These are phyloP conservation scores for Diospyros kaki DNA, from an alignment of 148 eudicot species.

Conservation along the genomic window DNA sequence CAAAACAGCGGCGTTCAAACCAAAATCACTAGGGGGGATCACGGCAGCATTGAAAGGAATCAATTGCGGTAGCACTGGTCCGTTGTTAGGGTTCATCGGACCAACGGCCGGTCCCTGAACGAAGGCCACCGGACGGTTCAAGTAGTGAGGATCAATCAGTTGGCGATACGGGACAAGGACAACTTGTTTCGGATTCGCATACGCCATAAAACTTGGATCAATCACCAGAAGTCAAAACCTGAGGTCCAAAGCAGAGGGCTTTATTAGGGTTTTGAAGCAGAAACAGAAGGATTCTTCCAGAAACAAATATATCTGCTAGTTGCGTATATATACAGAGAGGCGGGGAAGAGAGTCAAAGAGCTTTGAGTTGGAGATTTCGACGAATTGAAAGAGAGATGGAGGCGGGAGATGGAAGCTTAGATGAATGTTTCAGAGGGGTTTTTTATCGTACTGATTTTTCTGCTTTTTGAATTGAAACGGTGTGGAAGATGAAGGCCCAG, in stretches of 20 bases:
- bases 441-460: background rate
- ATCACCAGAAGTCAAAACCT: background rate
- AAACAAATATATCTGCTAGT: background rate
- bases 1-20: conserved; percentile 11
- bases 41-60: conserved; percentile 13
- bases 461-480: background rate
- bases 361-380: background rate
- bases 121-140: conserved; percentile 11
- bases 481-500: background rate
- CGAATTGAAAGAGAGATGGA: background rate
- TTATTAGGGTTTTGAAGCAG: background rate
- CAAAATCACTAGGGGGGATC: background rate
- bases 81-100: conserved; percentile 17
- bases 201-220: conserved; percentile 17
- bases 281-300: background rate
- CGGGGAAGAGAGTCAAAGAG: background rate
- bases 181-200: conserved; percentile 15
- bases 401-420: background rate
- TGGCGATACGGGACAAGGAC: conserved; percentile 5
- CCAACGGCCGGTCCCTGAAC: conserved; percentile 4
- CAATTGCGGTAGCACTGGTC: background rate
- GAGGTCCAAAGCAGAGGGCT: background rate
- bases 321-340: background rate
- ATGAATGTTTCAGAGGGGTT: background rate
- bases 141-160: conserved; percentile 11